A percentile compares a stretch with the other conserved stretches of the same genome.
Conservation (phyloP, 2,329 filamentous ascomycete genomes). For the Alternaria arborescens region DNA sequence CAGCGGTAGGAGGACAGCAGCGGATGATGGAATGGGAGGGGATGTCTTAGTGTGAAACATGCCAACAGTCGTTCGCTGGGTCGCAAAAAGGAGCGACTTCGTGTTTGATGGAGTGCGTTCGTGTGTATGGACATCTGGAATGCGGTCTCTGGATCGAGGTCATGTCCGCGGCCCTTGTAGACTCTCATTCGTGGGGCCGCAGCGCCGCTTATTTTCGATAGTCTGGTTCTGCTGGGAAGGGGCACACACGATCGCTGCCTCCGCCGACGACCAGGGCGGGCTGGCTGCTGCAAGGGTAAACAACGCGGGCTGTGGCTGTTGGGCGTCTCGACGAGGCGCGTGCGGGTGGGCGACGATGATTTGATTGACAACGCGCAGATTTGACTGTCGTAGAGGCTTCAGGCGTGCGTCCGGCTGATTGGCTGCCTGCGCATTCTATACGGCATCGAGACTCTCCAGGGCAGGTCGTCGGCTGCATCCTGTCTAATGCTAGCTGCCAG, state of each 20-base stretch:
- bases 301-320: neutral
- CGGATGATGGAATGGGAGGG: neutral
- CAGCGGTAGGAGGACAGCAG: neutral
- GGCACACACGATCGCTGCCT: slow-evolving; percentile 10
- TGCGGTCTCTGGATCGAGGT: slow-evolving; percentile 1
- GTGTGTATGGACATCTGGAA: slow-evolving; percentile 7
- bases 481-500: slow-evolving; percentile 21
- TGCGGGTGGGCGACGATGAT: slow-evolving; percentile 8
- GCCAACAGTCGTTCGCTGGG: slow-evolving; percentile 3
- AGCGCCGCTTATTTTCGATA: slow-evolving; percentile 21
- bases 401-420: neutral
- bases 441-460: slow-evolving; percentile 9
- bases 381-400: neutral
- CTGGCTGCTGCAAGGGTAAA: neutral
- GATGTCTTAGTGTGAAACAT: neutral
- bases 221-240: slow-evolving; percentile 8
- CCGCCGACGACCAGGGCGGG: neutral
- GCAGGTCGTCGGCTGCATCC: slow-evolving; percentile 12
- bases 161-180: slow-evolving; percentile 10
- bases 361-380: slow-evolving; percentile 6
- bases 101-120: neutral
- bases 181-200: slow-evolving; percentile 8
- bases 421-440: slow-evolving; percentile 6
- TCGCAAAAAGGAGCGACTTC: neutral
- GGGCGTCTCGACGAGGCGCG: slow-evolving; percentile 1